Conservation (phyloP, 1,139 yeast genomes). For the Taphrina deformans region DNA sequence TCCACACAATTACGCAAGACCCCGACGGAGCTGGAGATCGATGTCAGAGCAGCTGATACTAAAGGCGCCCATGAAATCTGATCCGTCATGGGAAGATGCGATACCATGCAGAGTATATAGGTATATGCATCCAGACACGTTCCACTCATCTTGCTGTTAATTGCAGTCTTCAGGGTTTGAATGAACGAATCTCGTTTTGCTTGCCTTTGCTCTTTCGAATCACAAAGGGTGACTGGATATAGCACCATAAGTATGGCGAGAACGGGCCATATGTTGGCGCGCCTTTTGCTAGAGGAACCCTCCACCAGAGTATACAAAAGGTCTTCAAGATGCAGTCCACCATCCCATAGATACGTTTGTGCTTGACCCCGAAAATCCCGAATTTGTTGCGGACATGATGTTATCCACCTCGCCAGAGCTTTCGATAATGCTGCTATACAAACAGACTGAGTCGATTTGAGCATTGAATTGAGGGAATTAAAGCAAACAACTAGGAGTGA, state of each 20-base stretch:
- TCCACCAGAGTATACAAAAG: background rate
- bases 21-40: background rate
- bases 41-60: background rate
- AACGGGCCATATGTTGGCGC: slow-evolving; percentile 8
- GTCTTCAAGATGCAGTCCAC: background rate
- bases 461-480: background rate
- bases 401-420: background rate
- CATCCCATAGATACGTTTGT: background rate
- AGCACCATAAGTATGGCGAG: slow-evolving; percentile 1
- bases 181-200: background rate
- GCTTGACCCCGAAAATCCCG: background rate
- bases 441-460: slow-evolving; percentile 2
- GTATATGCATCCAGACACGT: slow-evolving; percentile 1
- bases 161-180: background rate
- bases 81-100: background rate
- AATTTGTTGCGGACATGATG: background rate
- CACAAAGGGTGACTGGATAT: background rate
- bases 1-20: slow-evolving; percentile 12
- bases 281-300: background rate
- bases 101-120: background rate
- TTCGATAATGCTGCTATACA: background rate
- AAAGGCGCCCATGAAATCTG: background rate
- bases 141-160: background rate
- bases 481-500: background rate
- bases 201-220: background rate